Percentiles rank a stretch among this genome's conserved stretches.
phyloP scores from a whole-genome alignment of 257 asterid species.

The Nicotiana undulata region DNA sequence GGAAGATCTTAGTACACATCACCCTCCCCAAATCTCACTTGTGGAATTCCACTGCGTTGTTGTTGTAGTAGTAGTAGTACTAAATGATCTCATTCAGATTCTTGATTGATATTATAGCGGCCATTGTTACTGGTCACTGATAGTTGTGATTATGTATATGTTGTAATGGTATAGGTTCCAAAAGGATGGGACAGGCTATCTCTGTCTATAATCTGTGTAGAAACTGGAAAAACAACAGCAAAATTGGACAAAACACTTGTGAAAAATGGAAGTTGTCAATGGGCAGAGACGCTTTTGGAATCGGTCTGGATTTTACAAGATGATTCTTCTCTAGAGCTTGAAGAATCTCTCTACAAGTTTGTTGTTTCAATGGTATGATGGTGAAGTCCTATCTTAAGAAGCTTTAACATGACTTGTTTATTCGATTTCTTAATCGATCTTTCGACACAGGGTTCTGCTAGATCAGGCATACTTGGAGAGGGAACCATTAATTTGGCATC shows the following conservation, averaged over 20 bases:
- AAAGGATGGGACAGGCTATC: conserved; percentile 92
- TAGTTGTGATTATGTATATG: background rate
- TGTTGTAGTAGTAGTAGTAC: too few species aligned
- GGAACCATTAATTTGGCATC: conserved; percentile 48
- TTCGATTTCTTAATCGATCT: background rate
- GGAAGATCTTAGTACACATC: too few species aligned
- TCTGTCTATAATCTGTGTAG: conserved; percentile 46
- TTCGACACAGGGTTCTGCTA: conserved; percentile 55
- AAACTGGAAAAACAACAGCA: conserved; percentile 63
- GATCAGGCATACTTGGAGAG: conserved; percentile 80
- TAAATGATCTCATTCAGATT: background rate
- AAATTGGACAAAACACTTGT: conserved; percentile 64
- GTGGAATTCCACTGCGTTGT: too few species aligned
- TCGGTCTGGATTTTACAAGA: conserved; percentile 47
- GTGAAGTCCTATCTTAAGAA: background rate
- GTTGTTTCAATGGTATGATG: conserved; percentile 57
- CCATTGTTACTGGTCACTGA: background rate
- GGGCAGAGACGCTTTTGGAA: conserved; percentile 71
- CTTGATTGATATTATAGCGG: background rate
- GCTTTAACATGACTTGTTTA: background rate
- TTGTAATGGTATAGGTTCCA: conserved; percentile 53
- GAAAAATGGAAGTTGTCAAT: conserved; percentile 63
- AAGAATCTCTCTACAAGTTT: conserved; percentile 62
- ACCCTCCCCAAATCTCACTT: too few species aligned
- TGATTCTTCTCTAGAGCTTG: conserved; percentile 45